Evolutionary conservation across 768 basidiomycete genomes (phyloP), one percentile per base, ranked within the genome.

Genomic region (Podaxis carcinomalis): DNA sequence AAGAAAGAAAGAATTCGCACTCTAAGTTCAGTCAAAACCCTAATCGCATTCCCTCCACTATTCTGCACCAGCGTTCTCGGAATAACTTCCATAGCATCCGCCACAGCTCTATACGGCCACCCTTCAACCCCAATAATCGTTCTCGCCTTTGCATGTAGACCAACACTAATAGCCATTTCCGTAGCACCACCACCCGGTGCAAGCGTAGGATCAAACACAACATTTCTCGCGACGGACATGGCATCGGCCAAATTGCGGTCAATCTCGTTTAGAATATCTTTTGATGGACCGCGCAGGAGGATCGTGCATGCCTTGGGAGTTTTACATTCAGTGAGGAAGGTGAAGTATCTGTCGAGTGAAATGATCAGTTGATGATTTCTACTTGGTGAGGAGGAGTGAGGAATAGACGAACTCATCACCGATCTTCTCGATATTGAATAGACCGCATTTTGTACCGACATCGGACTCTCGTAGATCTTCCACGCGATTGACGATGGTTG

Each of bases 221-320:
- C 95, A 69, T 98, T 99, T 25, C 96, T 88, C 2, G 96, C 96
- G 58, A 98, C 95, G 39, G 89, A 86, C 90, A 99, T 98, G 36
- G 96, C 97, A 67, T 99, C 97, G 1, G 94, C 93, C 32, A 98
- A 83, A 75, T 98, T 99, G 54, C 96, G 87, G 73, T 98, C 97
- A 66, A 98, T 93, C 77, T 98, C 97, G 74, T 98, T 97, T 52
- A 99, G 80, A 67, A 98, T 94, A 69, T 98, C 97, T 74, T 98
- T 99, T 2, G 94, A 96, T 0, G 97, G 97, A 1, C 97, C 95
- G 44, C 96, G 93, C 13, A 99, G 90, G 51, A 99, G 85, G 75
- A 98, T 94, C 10, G 96, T 98, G 82, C 97, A 98, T 0, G 96
- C 97, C 77, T 97, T 96, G 4, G 97, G 97, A 13, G 82, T 79